These are phyloP conservation scores for Trebouxia gelatinosa DNA, from an alignment of 163 green algal species.

Conservation along the genomic window DNA sequence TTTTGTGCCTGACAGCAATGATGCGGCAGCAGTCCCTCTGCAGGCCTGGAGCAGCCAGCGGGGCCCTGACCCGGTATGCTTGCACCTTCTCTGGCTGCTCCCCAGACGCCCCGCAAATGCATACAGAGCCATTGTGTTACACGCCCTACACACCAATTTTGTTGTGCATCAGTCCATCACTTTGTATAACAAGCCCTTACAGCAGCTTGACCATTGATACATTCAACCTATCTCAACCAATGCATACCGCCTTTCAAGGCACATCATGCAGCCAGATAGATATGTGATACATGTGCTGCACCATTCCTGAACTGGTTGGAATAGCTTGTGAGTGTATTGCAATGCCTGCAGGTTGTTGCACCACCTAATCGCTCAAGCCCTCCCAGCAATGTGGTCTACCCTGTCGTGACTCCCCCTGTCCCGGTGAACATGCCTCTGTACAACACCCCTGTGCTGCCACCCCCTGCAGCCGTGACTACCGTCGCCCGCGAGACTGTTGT, in stretches of 20 bases:
- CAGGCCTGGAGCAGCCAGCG: not conserved
- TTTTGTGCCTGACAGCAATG: conserved; percentile 14
- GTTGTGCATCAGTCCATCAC: not conserved
- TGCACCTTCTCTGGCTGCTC: not conserved
- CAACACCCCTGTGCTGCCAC: not conserved
- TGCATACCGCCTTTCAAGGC: not conserved
- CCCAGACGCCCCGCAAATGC: not conserved
- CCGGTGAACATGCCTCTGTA: not conserved
- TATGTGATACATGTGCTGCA: not conserved
- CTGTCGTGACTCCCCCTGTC: not conserved
- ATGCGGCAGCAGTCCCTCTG: conserved; percentile 3
- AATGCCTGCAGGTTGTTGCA: not conserved
- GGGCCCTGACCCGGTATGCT: not conserved
- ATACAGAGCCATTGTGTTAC: not conserved
- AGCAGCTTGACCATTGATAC: not conserved
- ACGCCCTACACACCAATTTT: not conserved
- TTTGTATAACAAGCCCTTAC: not conserved
- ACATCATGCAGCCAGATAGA: not conserved
- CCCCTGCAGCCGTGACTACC: not conserved
- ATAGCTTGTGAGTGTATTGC: not conserved
- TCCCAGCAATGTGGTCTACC: conserved; percentile 17
- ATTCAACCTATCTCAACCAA: not conserved
- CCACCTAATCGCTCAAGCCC: not conserved
- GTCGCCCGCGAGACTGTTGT: not conserved
- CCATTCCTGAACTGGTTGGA: too few species aligned